Base-by-base conservation (phyloP, 2,329 filamentous ascomycete genomes). In the Pseudodiploospora longispora region DNA sequence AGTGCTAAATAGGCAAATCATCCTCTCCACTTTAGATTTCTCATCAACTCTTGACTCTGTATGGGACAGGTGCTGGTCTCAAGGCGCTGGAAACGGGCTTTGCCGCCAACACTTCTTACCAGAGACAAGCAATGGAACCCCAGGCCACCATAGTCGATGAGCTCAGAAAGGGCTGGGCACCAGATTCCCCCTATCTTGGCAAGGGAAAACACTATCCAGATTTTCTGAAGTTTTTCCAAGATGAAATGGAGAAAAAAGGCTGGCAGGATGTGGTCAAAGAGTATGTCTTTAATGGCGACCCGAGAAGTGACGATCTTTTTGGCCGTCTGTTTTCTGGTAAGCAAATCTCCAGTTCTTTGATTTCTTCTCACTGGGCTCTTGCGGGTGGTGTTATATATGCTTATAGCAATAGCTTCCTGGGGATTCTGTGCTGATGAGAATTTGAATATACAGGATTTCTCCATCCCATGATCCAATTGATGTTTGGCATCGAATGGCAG, bases 401-500 rank as follows among this genome's bases (percentile, higher is more conserved):
- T 19, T 19, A 19, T 19, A 19, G 19, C 19, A 19, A 19, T 19
- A 19, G 19, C 19, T 19, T 19, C 19, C 19, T 19, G 19, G 19
- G 19, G 19, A 19, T 19, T 19, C 19, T 19, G 19, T 19, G 19
- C 19, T 19, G 19, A 19, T 19, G 19, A 19, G 19, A 19, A 19
- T 19, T 19, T 19, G 19, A 19, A 2, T 19, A 19, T 19, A 19
- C 29, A 75, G 81, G 85, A 0, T 75, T 91, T 50, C 54, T 89
- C 2, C 87, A 95, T 57, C 87, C 88, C 2, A 66, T 93, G 10
- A 90, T 95, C 50, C 87, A 95, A 59, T 74, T 95, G 19, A 85
- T 88, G 40, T 95, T 88, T 58, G 89, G 85, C 4, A 59, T 95
- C 32, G 88, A 95, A 59, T 95, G 88, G 68, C 61, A 75, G 7